Evolutionary conservation across 106 monocot genomes (phyloP), one percentile per base, ranked within the genome.

Genomic region (Dendrobium catenatum): DNA sequence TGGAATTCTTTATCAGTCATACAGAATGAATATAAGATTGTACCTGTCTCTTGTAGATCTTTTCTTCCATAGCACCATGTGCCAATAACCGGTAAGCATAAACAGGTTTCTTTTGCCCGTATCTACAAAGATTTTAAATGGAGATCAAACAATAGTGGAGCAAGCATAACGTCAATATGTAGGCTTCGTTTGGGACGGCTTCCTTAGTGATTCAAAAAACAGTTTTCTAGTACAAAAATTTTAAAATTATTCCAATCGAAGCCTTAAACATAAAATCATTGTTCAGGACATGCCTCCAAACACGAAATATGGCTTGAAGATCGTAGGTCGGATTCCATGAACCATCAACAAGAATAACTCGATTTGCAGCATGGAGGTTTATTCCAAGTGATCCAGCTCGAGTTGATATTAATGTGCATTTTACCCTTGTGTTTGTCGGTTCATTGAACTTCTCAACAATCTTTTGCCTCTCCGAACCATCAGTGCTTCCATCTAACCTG

Each of bases 301-400:
- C 95, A 72, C 98, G 91, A 85, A 88, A 95, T 79, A 98, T 98
- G 67, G 98, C 98, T 79, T 98, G 98, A 68, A 98, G 89, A 77
- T 98, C 98, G 78, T 98, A 83, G 33, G 98, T 98, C 75, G 98
- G 98, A 85, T 98, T 98, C 98, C 98, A 98, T 15, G 98, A 98
- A 72, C 98, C 98, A 87, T 98, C 98, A 74, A 98, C 86, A 79
- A 98, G 79, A 82, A 98, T 83, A 77, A 98, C 95, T 76, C 98
- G 93, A 78, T 98, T 98, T 43, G 98, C 98, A 82, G 93, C 89
- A 88, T 95, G 86, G 67, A 98, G 91, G 80, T 98, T 98, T 48
- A 98, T 98, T 58, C 98, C 98, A 74, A 98, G 84, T 44, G 98
- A 95, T 61, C 98, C 98, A 68, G 98, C 98, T 78, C 95, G 83